Conservation (phyloP, 148 eudicot species). For the Rhododendron henanense region DNA sequence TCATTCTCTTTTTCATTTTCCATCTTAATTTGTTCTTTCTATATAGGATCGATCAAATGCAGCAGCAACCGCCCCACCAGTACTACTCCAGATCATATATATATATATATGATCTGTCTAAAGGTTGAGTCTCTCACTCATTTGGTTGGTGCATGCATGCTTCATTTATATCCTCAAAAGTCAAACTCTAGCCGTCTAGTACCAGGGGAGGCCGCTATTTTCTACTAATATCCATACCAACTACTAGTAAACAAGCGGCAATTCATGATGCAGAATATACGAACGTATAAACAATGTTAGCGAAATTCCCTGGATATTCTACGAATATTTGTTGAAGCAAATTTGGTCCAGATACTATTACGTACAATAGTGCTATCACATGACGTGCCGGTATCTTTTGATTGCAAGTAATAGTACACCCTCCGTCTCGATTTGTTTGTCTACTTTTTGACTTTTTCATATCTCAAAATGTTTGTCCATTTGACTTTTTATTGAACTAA, state of each 20-base stretch:
- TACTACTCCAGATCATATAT: too few species aligned
- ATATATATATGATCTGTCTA: too few species aligned
- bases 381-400: not conserved
- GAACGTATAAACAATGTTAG: not conserved
- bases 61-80: too few species aligned
- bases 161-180: not conserved
- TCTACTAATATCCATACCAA: too few species aligned
- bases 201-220: not conserved
- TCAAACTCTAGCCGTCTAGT: not conserved
- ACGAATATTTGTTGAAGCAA: not conserved
- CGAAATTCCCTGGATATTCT: not conserved
- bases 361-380: not conserved
- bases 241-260: too few species aligned
- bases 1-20: not conserved
- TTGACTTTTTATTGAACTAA: too few species aligned
- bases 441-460: too few species aligned
- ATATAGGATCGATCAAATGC: too few species aligned
- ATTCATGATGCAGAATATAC: too few species aligned
- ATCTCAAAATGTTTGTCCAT: too few species aligned
- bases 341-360: not conserved
- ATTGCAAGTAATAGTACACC: not conserved
- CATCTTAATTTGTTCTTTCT: not conserved
- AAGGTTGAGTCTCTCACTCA: not conserved
- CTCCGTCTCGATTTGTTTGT: too few species aligned
- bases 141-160: not conserved